Evolutionary conservation across 345 rosid species (phyloP).

Genomic region (Jatropha curcas): DNA sequence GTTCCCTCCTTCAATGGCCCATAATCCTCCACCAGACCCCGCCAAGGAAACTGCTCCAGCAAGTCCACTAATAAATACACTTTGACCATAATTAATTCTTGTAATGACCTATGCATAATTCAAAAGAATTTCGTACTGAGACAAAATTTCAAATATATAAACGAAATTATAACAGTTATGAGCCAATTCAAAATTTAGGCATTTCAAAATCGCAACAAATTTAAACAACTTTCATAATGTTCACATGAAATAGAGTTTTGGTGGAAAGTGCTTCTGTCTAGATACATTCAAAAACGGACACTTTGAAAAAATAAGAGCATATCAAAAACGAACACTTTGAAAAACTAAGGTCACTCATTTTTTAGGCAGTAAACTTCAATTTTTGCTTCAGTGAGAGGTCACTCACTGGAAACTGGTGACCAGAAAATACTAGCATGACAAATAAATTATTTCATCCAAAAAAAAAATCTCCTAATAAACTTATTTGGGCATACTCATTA

Average conservation of each 20-base stretch:
- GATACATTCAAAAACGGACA: not conserved
- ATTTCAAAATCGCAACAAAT: not conserved
- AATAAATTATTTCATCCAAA: too few species aligned
- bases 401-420: too few species aligned
- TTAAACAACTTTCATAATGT: not conserved
- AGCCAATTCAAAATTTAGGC: not conserved
- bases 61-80: constrained; percentile 75
- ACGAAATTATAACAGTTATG: not conserved
- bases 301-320: not conserved
- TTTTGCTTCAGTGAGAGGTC: too few species aligned
- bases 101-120: constrained; percentile 67
- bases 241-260: not conserved
- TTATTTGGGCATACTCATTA: too few species aligned
- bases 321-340: too few species aligned
- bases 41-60: constrained; percentile 98
- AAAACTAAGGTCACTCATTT: too few species aligned
- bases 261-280: not conserved
- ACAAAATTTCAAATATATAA: not conserved
- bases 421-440: too few species aligned
- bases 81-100: constrained; percentile 91
- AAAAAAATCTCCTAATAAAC: too few species aligned
- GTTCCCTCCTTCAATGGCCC: constrained; percentile 93
- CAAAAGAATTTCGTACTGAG: not conserved
- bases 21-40: constrained; percentile 83
- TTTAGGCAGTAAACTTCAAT: too few species aligned